Evolutionary conservation across 371 early-diverging fungal species (phyloP).

Genomic region (Mortierella sp.): DNA sequence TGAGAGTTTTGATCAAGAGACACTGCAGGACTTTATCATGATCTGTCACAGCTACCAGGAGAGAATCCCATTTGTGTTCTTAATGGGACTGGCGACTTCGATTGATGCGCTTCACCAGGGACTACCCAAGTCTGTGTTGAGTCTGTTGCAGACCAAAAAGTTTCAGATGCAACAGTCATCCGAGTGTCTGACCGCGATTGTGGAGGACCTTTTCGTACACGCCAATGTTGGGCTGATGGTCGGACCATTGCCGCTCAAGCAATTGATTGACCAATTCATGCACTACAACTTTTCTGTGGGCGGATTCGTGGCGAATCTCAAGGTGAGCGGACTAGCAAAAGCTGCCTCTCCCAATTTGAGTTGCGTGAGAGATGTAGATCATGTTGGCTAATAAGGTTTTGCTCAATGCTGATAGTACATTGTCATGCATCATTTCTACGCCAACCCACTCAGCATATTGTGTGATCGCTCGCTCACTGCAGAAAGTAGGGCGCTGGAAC

Average conservation of each 20-base stretch:
- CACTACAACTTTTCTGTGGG: slow-evolving; percentile 81
- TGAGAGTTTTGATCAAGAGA: slow-evolving; percentile 79
- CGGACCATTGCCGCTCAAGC: slow-evolving; percentile 76
- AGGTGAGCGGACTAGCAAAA: too few relatives aligned
- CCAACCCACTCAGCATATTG: slow-evolving; percentile 85
- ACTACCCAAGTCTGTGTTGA: slow-evolving; percentile 73
- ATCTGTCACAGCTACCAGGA: slow-evolving; percentile 80
- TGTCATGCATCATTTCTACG: slow-evolving; percentile 87
- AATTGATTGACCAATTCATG: slow-evolving; percentile 81
- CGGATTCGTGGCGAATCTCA: slow-evolving; percentile 74
- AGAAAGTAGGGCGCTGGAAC: slow-evolving; percentile 50
- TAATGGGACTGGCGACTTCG: slow-evolving; percentile 88
- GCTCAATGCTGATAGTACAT: slow-evolving; percentile 67
- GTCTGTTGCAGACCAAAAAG: slow-evolving; percentile 78
- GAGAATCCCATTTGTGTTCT: slow-evolving; percentile 79
- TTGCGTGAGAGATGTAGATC: neutral
- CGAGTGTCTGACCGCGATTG: slow-evolving; percentile 80
- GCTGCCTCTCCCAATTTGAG: too few relatives aligned
- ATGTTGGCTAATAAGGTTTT: neutral
- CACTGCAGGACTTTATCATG: slow-evolving; percentile 79
- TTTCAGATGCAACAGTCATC: slow-evolving; percentile 82
- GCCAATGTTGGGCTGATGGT: slow-evolving; percentile 65
- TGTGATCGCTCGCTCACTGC: slow-evolving; percentile 42
- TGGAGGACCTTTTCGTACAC: slow-evolving; percentile 75
- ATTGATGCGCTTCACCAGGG: slow-evolving; percentile 85